Evolutionary conservation across 306 rosid species (phyloP).

Genomic region (Prunus campanulata): DNA sequence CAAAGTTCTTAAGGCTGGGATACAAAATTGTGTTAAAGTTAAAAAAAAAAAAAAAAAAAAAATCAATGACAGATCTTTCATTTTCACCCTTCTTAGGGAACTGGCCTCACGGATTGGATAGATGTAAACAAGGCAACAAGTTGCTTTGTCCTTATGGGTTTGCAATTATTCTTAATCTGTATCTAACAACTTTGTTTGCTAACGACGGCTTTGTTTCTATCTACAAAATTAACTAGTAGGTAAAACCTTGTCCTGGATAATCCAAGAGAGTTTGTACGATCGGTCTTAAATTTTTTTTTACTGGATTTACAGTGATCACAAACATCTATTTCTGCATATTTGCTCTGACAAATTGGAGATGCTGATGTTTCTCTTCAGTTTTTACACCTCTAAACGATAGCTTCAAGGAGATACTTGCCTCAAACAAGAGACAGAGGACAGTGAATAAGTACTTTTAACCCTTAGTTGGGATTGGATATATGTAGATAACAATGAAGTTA

Average conservation of each 20-base stretch:
- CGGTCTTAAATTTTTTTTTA: too few relatives aligned
- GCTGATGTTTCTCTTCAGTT: not conserved
- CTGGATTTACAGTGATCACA: not conserved
- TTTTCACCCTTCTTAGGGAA: not conserved
- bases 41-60: not conserved
- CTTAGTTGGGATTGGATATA: not conserved
- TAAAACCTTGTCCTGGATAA: not conserved
- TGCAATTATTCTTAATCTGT: not conserved
- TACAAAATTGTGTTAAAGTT: too few relatives aligned
- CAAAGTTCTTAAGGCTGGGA: not conserved
- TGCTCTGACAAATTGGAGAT: not conserved
- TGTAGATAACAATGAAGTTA: slow-evolving; percentile 3
- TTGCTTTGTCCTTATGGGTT: not conserved
- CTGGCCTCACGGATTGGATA: not conserved
- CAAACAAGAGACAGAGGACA: not conserved
- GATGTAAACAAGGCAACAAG: not conserved
- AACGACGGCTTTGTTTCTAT: not conserved
- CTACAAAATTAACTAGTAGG: not conserved
- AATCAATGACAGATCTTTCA: not conserved
- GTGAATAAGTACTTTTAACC: not conserved
- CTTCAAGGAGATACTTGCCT: not conserved
- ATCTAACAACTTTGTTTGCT: not conserved
- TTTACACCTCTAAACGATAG: not conserved
- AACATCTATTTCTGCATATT: not conserved
- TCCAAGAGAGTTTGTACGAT: not conserved